Conservation (phyloP, 768 basidiomycete genomes). For the Termitomyces bulborhizus region DNA sequence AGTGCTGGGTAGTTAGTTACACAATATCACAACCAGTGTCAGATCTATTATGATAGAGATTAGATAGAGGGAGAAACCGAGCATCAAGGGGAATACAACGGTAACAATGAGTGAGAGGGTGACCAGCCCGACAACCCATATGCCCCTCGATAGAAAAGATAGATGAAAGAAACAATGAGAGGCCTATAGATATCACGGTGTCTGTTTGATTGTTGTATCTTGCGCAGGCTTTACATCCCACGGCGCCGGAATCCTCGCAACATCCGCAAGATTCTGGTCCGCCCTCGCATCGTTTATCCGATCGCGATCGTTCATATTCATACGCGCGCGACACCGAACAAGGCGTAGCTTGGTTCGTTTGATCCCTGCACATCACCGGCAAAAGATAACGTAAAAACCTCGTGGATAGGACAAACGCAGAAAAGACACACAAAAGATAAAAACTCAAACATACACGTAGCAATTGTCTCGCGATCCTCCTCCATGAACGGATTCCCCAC, state of each 20-base stretch:
- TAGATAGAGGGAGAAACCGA: too few relatives aligned
- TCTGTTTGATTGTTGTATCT: constrained; percentile 9
- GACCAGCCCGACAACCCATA: too few relatives aligned
- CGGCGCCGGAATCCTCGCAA: constrained; percentile 64
- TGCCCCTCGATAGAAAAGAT: too few relatives aligned
- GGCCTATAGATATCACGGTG: constrained; percentile 3
- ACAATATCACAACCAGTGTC: too few relatives aligned
- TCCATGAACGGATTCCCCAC: constrained; percentile 80
- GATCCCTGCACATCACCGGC: constrained; percentile 60
- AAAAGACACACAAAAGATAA: background rate
- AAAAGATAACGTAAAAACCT: too few relatives aligned
- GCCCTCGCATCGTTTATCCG: constrained; percentile 70
- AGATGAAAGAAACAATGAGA: too few relatives aligned
- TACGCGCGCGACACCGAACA: constrained; percentile 69
- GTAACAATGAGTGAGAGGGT: too few relatives aligned
- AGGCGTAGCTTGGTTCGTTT: constrained; percentile 79
- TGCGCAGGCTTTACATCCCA: constrained; percentile 48
- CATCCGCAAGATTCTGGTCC: constrained; percentile 75
- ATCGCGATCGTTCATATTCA: constrained; percentile 70
- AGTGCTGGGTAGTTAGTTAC: too few relatives aligned
- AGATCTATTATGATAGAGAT: too few relatives aligned
- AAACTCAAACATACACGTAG: constrained; percentile 64
- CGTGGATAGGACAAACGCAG: too few relatives aligned
- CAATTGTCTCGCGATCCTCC: constrained; percentile 74
- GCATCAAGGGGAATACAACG: too few relatives aligned